Evolutionary conservation across 176 grass and related monocot genomes (phyloP).

Genomic region (Areca catechu): DNA sequence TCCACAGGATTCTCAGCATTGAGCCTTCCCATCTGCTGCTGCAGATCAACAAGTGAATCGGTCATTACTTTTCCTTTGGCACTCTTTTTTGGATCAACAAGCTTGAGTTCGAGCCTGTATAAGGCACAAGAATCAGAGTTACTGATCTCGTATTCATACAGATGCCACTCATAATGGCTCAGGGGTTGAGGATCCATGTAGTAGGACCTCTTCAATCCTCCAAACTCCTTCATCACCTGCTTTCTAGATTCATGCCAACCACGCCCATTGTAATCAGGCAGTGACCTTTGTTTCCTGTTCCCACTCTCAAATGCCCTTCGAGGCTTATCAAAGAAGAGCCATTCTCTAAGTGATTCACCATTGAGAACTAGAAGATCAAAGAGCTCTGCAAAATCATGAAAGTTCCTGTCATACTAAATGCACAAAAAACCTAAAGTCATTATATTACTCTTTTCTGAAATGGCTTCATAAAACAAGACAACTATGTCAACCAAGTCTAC

Average conservation of each 20-base stretch:
- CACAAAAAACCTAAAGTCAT: no score
- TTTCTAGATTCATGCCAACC: slow-evolving; percentile 30
- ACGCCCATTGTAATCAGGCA: slow-evolving; percentile 24
- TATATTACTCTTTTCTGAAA: no score
- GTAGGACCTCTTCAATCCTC: slow-evolving; percentile 22
- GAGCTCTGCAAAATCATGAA: slow-evolving; percentile 8
- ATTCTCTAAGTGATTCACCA: slow-evolving; percentile 18
- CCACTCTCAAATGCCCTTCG: slow-evolving; percentile 25
- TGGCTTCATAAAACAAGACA: no score
- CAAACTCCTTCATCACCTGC: slow-evolving; percentile 22
- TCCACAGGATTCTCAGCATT: slow-evolving; percentile 12
- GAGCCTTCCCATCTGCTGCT: slow-evolving; percentile 23
- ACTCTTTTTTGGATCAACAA: slow-evolving; percentile 15
- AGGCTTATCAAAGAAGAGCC: slow-evolving; percentile 25
- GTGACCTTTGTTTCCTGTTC: slow-evolving; percentile 20
- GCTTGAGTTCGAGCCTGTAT: slow-evolving; percentile 20
- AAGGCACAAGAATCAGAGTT: slow-evolving; percentile 17
- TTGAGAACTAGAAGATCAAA: slow-evolving; percentile 21
- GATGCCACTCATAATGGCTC: slow-evolving; percentile 18
- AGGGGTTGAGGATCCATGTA: slow-evolving; percentile 27
- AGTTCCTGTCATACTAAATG: background rate
- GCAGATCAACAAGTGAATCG: slow-evolving; percentile 20
- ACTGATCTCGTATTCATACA: slow-evolving; percentile 24
- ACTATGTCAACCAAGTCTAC: no score
- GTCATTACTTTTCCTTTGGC: slow-evolving; percentile 3